A percentile compares a stretch with the other conserved stretches of the same genome.
Evolutionary conservation across 495 filamentous ascomycete genomes (phyloP).

Genomic region (Penicillium longicatenatum): DNA sequence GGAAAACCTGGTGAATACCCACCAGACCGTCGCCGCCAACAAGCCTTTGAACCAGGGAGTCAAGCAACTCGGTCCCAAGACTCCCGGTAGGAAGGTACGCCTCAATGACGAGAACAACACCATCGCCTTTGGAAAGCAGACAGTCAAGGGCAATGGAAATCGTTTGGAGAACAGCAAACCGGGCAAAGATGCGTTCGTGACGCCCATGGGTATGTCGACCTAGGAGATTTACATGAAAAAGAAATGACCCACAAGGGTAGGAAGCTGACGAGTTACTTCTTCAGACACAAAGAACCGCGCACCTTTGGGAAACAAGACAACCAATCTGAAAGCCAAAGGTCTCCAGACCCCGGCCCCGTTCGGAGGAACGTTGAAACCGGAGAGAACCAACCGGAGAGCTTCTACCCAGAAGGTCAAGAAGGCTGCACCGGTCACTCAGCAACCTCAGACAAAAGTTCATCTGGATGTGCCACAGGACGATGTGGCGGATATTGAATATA

Average conservation of each 20-base stretch:
- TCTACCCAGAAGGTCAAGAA: constrained; percentile 55
- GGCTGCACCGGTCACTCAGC: constrained; percentile 39
- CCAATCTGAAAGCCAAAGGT: constrained; percentile 82
- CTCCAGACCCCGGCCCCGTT: constrained; percentile 63
- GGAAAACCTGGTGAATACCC: constrained; percentile 80
- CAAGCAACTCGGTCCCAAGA: constrained; percentile 69
- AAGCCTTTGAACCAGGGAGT: constrained; percentile 75
- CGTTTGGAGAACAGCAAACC: constrained; percentile 66
- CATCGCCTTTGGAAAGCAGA: constrained; percentile 65
- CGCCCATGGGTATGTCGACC: constrained; percentile 70
- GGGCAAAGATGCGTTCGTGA: constrained; percentile 71
- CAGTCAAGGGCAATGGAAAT: constrained; percentile 61
- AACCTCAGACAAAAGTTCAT: constrained; percentile 33
- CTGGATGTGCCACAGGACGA: constrained; percentile 54
- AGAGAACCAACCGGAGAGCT: constrained; percentile 49
- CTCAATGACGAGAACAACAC: constrained; percentile 84
- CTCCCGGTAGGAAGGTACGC: constrained; percentile 80
- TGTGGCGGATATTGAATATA: constrained; percentile 73
- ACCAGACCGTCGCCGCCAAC: constrained; percentile 72
- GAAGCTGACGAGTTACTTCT: constrained; percentile 27
- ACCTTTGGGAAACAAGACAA: constrained; percentile 89
- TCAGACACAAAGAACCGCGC: constrained; percentile 72
- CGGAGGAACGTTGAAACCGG: constrained; percentile 44
- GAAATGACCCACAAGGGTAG: neutral
- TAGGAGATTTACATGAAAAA: neutral